Conservation (phyloP, 257 asterid species). For the Nicotiana paniculata region DNA sequence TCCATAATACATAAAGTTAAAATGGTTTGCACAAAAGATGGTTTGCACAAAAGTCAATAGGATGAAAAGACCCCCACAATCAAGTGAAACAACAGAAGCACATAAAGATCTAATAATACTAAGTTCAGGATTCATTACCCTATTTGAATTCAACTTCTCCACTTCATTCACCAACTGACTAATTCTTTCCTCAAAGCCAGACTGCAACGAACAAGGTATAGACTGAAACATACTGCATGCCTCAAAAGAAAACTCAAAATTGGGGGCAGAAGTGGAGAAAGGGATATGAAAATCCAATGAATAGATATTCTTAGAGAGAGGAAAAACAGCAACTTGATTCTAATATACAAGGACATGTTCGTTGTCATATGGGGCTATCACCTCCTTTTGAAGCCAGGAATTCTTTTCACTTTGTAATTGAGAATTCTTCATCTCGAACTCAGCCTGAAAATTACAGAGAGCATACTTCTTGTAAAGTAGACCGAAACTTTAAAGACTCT, state of each 20-base stretch:
- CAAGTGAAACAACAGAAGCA: slow-evolving; percentile 10
- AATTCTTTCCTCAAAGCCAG: slow-evolving; percentile 35
- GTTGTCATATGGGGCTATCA: slow-evolving; percentile 15
- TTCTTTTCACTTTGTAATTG: slow-evolving; percentile 42
- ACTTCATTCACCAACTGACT: slow-evolving; percentile 40
- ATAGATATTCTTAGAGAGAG: not conserved
- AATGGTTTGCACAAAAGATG: not conserved
- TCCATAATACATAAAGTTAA: not conserved
- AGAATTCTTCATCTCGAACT: slow-evolving; percentile 29
- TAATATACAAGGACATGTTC: slow-evolving; percentile 3
- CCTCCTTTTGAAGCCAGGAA: slow-evolving; percentile 60
- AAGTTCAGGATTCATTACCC: slow-evolving; percentile 29
- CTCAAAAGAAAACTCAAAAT: not conserved
- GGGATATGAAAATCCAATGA: not conserved
- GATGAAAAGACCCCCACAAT: not conserved
- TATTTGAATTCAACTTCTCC: slow-evolving; percentile 31
- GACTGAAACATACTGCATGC: slow-evolving; percentile 1
- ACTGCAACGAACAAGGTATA: slow-evolving; percentile 33
- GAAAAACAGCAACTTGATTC: not conserved
- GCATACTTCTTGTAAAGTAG: slow-evolving; percentile 3
- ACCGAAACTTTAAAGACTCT: slow-evolving; percentile 11
- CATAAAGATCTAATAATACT: not conserved
- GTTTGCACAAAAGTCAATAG: not conserved
- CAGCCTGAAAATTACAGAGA: slow-evolving; percentile 27
- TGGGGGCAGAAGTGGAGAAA: not conserved